These are phyloP conservation scores for Cyberlindnera mississippiensis DNA, from an alignment of 805 yeast genomes.

Conservation along the genomic window DNA sequence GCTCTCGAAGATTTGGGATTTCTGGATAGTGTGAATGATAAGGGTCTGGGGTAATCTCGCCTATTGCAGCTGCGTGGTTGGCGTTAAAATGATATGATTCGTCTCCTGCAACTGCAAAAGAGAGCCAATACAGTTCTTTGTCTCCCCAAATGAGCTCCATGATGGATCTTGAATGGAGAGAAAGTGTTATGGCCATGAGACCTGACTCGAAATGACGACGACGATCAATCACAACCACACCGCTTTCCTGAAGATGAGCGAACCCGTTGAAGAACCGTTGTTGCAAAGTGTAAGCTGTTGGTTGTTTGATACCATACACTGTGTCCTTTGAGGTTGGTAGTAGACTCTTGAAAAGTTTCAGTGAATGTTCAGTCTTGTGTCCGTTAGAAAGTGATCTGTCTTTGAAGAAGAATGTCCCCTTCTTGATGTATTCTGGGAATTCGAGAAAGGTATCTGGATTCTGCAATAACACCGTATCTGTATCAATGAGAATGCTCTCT, in stretches of 20 bases:
- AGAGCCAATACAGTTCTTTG: conserved; percentile 36
- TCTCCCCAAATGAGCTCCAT: conserved; percentile 33
- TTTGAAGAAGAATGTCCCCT: conserved; percentile 43
- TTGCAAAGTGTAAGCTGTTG: conserved; percentile 4
- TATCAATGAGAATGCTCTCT: conserved; percentile 49
- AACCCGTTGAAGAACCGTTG: conserved; percentile 13
- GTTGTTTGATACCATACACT: conserved; percentile 3
- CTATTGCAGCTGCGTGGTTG: conserved; percentile 17
- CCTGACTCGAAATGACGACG: conserved; percentile 24
- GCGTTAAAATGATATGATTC: conserved; percentile 15
- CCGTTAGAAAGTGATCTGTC: conserved; percentile 29
- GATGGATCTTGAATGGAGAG: conserved; percentile 13
- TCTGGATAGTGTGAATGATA: conserved; percentile 6
- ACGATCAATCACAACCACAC: conserved; percentile 24
- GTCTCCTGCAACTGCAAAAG: conserved; percentile 23
- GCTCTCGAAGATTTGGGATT: conserved; percentile 19
- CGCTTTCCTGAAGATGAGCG: conserved; percentile 31
- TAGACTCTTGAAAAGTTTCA: conserved; percentile 2
- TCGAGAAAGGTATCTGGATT: conserved; percentile 34
- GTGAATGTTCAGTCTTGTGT: conserved; percentile 2
- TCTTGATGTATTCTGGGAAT: conserved; percentile 29
- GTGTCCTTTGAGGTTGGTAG: conserved; percentile 10
- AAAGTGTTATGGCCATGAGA: conserved; percentile 22
- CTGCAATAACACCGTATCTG: conserved; percentile 46
- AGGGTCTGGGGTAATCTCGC: conserved; percentile 14